Conservation (phyloP, 306 rosid genomes). For the Lupinus albus region DNA sequence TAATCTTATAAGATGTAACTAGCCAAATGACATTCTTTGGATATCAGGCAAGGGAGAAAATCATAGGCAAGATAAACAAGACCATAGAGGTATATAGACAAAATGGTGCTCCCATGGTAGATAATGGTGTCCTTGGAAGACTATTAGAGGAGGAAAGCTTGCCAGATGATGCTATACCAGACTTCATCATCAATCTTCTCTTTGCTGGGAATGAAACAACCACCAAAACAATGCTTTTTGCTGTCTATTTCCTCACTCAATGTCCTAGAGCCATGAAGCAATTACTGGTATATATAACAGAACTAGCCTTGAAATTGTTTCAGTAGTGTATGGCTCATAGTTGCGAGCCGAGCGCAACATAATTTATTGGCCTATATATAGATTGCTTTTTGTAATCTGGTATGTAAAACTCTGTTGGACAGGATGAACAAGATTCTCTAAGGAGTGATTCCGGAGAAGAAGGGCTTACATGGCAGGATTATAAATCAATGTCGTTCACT, state of each 20-base stretch:
- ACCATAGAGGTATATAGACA: constrained; percentile 58
- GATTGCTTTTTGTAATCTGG: too few relatives aligned
- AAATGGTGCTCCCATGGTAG: constrained; percentile 43
- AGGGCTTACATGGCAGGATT: constrained; percentile 81
- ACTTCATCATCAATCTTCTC: constrained; percentile 91
- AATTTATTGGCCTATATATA: too few relatives aligned
- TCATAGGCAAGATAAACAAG: constrained; percentile 69
- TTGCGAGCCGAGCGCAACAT: too few relatives aligned
- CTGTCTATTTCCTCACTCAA: constrained; percentile 82
- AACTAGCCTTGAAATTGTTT: constrained; percentile 2
- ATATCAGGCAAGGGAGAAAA: constrained; percentile 79
- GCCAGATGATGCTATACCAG: constrained; percentile 73
- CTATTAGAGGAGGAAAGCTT: constrained; percentile 76
- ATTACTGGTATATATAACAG: constrained; percentile 57
- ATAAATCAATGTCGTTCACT: constrained; percentile 84
- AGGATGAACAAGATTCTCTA: constrained; percentile 79
- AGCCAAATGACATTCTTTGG: constrained; percentile 19
- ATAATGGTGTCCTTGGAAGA: constrained; percentile 72
- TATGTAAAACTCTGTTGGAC: constrained; percentile 40
- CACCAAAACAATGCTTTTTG: constrained; percentile 93
- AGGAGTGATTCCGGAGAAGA: constrained; percentile 51
- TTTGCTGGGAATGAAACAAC: constrained; percentile 97
- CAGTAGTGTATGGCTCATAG: too few relatives aligned
- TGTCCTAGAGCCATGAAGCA: constrained; percentile 74
- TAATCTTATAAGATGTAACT: not conserved